Evolutionary conservation across 306 rosid species (phyloP).

Genomic region (Glycine tomentella): DNA sequence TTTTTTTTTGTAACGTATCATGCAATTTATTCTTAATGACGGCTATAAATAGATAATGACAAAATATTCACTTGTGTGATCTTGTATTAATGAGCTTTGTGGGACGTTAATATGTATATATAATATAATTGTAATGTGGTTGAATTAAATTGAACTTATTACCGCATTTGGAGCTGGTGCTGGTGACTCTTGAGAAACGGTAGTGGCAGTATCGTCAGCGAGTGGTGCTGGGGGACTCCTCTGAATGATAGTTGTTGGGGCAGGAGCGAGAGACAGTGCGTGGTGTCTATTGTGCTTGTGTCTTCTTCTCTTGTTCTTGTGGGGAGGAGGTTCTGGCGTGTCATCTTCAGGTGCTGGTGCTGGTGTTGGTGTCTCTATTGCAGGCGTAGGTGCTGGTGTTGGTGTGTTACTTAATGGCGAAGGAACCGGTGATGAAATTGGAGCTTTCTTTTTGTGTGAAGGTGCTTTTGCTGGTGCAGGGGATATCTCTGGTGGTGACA

Average conservation of each 20-base stretch:
- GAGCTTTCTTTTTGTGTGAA: constrained; percentile 52
- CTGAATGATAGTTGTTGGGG: constrained; percentile 50
- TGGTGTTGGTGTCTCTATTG: constrained; percentile 41
- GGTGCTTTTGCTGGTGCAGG: constrained; percentile 68
- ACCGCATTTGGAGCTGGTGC: constrained; percentile 73
- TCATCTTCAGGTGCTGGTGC: constrained; percentile 56
- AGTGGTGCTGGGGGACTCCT: constrained; percentile 94
- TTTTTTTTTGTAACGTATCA: too few species aligned
- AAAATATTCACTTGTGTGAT: neutral
- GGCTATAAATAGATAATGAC: neutral
- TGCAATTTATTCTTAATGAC: neutral
- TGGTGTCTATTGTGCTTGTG: constrained; percentile 69
- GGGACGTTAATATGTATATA: neutral
- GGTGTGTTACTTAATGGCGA: constrained; percentile 59
- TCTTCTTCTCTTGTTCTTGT: constrained; percentile 65
- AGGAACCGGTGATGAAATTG: constrained; percentile 61
- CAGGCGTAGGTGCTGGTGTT: constrained; percentile 62
- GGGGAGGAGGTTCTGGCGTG: constrained; percentile 65
- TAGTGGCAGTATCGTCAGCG: constrained; percentile 47
- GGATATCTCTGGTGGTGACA: constrained; percentile 50
- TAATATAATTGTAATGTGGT: neutral
- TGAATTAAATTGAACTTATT: constrained; percentile 10
- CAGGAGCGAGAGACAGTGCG: constrained; percentile 59
- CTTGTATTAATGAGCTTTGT: neutral
- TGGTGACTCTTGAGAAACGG: constrained; percentile 73